Base-by-base conservation (phyloP, 306 rosid species). In the Cucurbita moschata region DNA sequence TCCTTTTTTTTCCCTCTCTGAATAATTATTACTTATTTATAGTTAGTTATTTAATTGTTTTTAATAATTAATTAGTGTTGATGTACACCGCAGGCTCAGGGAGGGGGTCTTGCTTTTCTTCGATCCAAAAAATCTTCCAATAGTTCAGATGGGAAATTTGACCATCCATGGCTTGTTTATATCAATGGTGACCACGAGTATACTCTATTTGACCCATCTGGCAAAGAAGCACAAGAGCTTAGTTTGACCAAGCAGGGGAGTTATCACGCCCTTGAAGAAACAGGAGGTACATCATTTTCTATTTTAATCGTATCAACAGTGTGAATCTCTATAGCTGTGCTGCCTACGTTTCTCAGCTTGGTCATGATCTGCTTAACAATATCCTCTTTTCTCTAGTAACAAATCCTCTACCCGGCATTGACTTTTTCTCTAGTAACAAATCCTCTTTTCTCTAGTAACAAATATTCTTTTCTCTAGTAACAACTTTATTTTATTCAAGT, bases 61-160 rank as follows among this genome's bases (percentile, higher is more conserved):
- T 30, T 21, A 13, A 67, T 67, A 26, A 38, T 37, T n/a, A 11
- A 19, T 10, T 11, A 11, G 0, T 73, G 23, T 11, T 56, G 52
- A 8, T 56, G 42, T 52, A 47, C 13, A 54, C 61, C 56, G 71
- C 82, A 94, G 99, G 95, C 96, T 66, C 82, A 78, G 75, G 99
- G 97, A 77, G 99, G 99, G 51, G 85, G 88, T 7, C 81, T 94
- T 83, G 85, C 88, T 62, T 91, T 91, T 76, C 80, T 94, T 66
- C 83, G 80, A 75, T 82, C 78, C 65, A 71, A 84, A 77, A 53
- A 49, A 5, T 71, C 82, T 72, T 67, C 81, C 39, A 76, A 51
- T 77, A 74, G 54, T 61, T 44, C 21, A 52, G 89, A 83, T 79
- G 85, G 78, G 59, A 84, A 81, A 51, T 47, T 76, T 58, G 79